Base-by-base conservation (phyloP, 352 stramenopile species). In the Globisporangium paddicum region DNA sequence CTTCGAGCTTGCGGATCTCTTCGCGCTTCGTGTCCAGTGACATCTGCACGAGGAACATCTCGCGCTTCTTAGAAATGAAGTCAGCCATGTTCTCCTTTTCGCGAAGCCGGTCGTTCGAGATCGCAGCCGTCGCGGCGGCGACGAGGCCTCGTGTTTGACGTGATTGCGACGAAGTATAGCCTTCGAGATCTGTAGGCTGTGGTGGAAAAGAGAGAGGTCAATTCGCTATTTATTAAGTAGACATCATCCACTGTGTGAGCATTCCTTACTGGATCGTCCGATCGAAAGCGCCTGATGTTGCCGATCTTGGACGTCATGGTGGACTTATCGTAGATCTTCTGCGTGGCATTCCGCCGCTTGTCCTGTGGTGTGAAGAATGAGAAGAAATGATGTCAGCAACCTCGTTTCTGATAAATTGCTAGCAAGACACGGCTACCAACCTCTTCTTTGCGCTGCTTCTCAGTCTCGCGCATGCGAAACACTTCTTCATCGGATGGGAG, bases 31-130 rank as follows among this genome's bases (percentile, higher is more conserved):
- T 98, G 66, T 98, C 93, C 8, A 98, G 79, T 23, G 89, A 96
- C 89, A 98, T 98, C 58, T 95, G 94, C 19, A 98, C 88, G 1
- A 98, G 79, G 62, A 98, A 98, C 93, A 98, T 98, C 64, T 98
- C 94, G 11, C 91, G 82, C 73, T 98, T 98, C 79, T 98, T 98
- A 8, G 84, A 82, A 34, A 98, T 96, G 40, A 98, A 98, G 59
- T 98, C 93, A 5, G 86, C 66, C 89, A 98, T 98, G 67, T 93
- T 97, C 60, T 98, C 95, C 66, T 97, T 97, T 63, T 98, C 89
- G 30, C 90, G 87, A 21, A 95, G 77, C 3, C 91, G 76, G 45
- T 97, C 86, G 32, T 79, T 90, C 21, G 84, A 87, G 63, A 96
- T 93, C 16, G 81, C 82, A 2, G 83, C 79, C 0, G 86, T 95